These are phyloP conservation scores for Venturia nashicola DNA, from an alignment of 2,329 filamentous ascomycete species.

Conservation along the genomic window DNA sequence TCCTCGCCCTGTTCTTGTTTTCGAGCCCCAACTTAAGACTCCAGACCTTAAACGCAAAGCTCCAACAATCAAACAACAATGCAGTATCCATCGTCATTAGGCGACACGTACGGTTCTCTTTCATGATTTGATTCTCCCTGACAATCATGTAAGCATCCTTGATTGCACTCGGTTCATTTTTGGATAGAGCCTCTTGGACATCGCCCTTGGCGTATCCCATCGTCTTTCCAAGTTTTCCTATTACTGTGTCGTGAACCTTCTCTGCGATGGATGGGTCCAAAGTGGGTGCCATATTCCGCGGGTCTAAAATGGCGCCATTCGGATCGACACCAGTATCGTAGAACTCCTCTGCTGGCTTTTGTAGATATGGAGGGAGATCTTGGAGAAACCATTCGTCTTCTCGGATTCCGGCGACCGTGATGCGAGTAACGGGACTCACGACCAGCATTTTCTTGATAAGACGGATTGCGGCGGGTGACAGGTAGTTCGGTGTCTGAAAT, in stretches of 20 bases:
- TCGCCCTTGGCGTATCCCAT: slow-evolving; percentile 96
- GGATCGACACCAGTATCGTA: slow-evolving; percentile 88
- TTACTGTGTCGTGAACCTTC: slow-evolving; percentile 82
- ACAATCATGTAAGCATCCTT: slow-evolving; percentile 99
- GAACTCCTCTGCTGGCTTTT: slow-evolving; percentile 82
- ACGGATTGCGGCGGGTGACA: slow-evolving; percentile 68
- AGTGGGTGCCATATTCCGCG: slow-evolving; percentile 66
- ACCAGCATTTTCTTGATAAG: slow-evolving; percentile 90
- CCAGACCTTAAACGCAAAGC: not conserved
- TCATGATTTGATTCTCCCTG: slow-evolving; percentile 95
- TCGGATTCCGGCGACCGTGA: slow-evolving; percentile 87
- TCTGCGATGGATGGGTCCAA: slow-evolving; percentile 64
- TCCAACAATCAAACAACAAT: not conserved
- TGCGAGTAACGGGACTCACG: slow-evolving; percentile 86
- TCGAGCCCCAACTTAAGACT: not conserved
- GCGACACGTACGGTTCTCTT: slow-evolving; percentile 65
- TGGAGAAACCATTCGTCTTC: slow-evolving; percentile 89
- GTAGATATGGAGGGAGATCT: slow-evolving; percentile 75
- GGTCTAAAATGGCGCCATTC: slow-evolving; percentile 69
- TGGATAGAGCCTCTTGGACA: slow-evolving; percentile 85
- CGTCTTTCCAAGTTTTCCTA: slow-evolving; percentile 90
- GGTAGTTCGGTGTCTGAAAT: slow-evolving; percentile 84
- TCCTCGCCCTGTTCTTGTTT: not conserved
- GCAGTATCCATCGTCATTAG: not conserved
- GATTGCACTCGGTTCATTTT: slow-evolving; percentile 90